Percentiles rank a stretch among this genome's conserved stretches.
Conservation (phyloP, 169 alveolate species). For the Babesia sp. region DNA sequence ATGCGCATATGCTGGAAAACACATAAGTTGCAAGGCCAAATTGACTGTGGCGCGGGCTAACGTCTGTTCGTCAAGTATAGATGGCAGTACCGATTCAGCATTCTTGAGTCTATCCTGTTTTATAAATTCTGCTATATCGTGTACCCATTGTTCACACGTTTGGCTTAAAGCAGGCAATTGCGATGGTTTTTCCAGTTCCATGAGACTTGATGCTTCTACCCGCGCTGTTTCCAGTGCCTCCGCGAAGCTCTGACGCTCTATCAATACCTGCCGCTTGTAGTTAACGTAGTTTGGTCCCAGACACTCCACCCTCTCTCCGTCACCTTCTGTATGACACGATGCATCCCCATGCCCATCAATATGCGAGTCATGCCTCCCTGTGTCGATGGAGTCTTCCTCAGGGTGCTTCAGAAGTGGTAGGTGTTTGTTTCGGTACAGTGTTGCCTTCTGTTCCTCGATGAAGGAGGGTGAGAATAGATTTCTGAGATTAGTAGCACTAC, state of each 20-base stretch:
- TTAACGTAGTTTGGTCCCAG: slow-evolving; percentile 29
- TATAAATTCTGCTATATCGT: slow-evolving; percentile 50
- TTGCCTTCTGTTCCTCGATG: slow-evolving; percentile 66
- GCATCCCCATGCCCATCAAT: background rate
- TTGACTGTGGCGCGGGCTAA: slow-evolving; percentile 67
- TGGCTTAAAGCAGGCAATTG: slow-evolving; percentile 50
- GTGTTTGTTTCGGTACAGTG: slow-evolving; percentile 65
- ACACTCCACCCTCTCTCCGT: background rate
- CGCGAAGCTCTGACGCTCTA: slow-evolving; percentile 65
- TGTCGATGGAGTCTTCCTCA: background rate
- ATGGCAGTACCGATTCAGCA: slow-evolving; percentile 42
- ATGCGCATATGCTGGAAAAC: slow-evolving; percentile 71
- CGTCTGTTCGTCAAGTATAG: slow-evolving; percentile 42
- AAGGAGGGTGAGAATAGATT: slow-evolving; percentile 66
- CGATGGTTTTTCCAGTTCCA: slow-evolving; percentile 57
- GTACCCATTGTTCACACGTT: slow-evolving; percentile 60
- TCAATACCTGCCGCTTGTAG: slow-evolving; percentile 70
- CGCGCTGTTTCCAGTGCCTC: slow-evolving; percentile 61
- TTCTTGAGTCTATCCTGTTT: slow-evolving; percentile 35
- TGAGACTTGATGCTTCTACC: slow-evolving; percentile 60
- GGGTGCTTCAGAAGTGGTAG: slow-evolving; percentile 65
- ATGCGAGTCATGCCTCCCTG: background rate
- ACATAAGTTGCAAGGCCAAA: slow-evolving; percentile 71
- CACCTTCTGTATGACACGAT: background rate
- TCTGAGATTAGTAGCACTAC: slow-evolving; percentile 23